Evolutionary conservation across 345 rosid genomes (phyloP).

Genomic region (Pugionium dolabratum): DNA sequence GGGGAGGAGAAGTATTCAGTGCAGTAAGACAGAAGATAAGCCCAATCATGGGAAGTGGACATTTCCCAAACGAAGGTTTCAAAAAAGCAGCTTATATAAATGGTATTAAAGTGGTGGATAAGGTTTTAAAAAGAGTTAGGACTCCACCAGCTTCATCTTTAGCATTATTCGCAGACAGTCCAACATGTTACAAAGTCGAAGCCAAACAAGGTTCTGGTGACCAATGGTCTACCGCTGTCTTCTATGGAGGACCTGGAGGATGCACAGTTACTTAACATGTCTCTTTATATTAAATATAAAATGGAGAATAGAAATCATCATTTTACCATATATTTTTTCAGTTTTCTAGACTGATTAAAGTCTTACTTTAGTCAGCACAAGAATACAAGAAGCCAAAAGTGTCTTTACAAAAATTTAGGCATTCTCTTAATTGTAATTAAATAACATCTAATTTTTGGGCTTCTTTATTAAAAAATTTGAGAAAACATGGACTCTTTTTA

Average conservation of each 20-base stretch:
- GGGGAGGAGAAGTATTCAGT: slow-evolving; percentile 33
- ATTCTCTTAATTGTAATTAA: no score
- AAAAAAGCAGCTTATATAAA: slow-evolving; percentile 20
- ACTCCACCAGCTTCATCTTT: background rate
- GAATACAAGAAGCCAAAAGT: no score
- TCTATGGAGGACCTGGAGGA: slow-evolving; percentile 30
- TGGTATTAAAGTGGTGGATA: slow-evolving; percentile 13
- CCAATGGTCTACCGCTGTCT: background rate
- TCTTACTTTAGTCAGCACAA: no score
- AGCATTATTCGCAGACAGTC: slow-evolving; percentile 10
- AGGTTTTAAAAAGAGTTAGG: background rate
- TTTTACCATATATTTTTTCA: no score
- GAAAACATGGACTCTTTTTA: no score
- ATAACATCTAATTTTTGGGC: no score
- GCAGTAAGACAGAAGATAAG: background rate
- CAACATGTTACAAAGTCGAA: slow-evolving; percentile 14
- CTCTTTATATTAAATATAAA: no score
- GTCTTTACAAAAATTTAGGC: no score
- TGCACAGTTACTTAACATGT: slow-evolving; percentile 14
- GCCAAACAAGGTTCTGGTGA: background rate
- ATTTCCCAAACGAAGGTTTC: slow-evolving; percentile 1
- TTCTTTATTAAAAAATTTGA: no score
- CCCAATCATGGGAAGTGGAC: slow-evolving; percentile 35
- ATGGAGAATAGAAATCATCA: no score
- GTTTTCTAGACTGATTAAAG: no score